phyloP scores from a whole-genome alignment of 2,329 filamentous ascomycete species.

The Ophiocordyceps robertsii region DNA sequence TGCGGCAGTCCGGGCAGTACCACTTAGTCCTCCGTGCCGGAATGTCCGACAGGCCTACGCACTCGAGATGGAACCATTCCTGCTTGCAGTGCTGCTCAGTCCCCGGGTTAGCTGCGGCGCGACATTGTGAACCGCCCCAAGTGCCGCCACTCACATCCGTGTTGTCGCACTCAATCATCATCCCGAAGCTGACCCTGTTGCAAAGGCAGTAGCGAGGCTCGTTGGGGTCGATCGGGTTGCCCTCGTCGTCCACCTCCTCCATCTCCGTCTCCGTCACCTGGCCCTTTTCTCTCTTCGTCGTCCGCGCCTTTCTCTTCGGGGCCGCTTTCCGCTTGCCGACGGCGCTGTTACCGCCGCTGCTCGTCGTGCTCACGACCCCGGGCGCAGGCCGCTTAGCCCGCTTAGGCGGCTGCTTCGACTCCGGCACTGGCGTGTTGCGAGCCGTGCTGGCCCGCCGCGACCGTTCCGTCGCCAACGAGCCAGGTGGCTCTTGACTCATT shows the following conservation, averaged over 20 bases:
- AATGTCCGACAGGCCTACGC: slow-evolving; percentile 54
- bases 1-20: slow-evolving; percentile 70
- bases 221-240: slow-evolving; percentile 57
- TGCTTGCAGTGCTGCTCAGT: slow-evolving; percentile 51
- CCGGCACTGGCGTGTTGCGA: slow-evolving; percentile 42
- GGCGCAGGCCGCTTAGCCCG: slow-evolving; percentile 59
- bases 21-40: slow-evolving; percentile 65
- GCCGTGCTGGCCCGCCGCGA: slow-evolving; percentile 43
- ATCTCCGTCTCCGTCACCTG: slow-evolving; percentile 27
- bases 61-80: slow-evolving; percentile 78
- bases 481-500: slow-evolving; percentile 34
- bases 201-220: slow-evolving; percentile 69
- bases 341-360: slow-evolving; percentile 48
- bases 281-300: slow-evolving; percentile 33
- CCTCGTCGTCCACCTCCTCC: slow-evolving; percentile 54
- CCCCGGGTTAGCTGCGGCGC: background rate
- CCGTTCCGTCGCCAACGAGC: slow-evolving; percentile 36
- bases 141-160: slow-evolving; percentile 44
- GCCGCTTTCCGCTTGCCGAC: slow-evolving; percentile 60
- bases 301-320: slow-evolving; percentile 48
- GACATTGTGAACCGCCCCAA: no score
- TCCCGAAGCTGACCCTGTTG: slow-evolving; percentile 67
- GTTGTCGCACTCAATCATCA: slow-evolving; percentile 76
- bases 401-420: slow-evolving; percentile 29
- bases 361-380: slow-evolving; percentile 52